Base-by-base conservation (phyloP, 176 grass and related monocot genomes). In the Eremochloa ophiuroides region DNA sequence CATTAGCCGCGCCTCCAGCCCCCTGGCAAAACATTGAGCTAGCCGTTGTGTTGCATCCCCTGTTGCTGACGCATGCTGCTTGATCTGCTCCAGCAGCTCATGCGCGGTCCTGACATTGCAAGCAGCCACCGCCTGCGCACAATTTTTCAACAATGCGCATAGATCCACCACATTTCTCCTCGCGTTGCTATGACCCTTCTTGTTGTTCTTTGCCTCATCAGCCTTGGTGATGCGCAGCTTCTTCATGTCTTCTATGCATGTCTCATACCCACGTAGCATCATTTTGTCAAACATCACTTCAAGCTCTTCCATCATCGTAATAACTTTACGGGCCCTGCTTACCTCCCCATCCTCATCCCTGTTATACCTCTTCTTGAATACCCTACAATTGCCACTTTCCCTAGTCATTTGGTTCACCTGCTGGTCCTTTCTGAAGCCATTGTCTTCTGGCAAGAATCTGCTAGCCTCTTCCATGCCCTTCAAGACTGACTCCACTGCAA, bases 281-380 rank as follows among this genome's bases (percentile, higher is more conserved):
- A 94, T 66, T 34, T 76, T 73, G 20, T 94, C 66, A 5, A 89
- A 82, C 86, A 94, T 82, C 82, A 86, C 71, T 31, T 82, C 84
- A 7, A 25, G 20, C 50, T 86, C 73, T 16, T 76, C 83, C 26
- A 41, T 37, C 80, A 50, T 62, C 74, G 81, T 12, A 14, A 34
- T 23, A 73, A 27, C 4, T 39, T 94, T 94, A 37, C 50, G 81
- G 68, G 63, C 42, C 75, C 88, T 88, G 13, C 79, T 56, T 11
- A 73, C 86, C 23, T 80, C 66, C 43, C 74, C 46, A 18, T 74
- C n/a, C n/a, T n/a, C n/a, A n/a, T n/a, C n/a, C n/a, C n/a, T n/a
- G n/a, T n/a, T n/a, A n/a, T n/a, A n/a, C 48, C 11, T 70, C 41
- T 89, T 81, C 62, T 91, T 94, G 44, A 31, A 26, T 4, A 53